These are phyloP conservation scores for Condylostoma magnum DNA, from an alignment of 169 alveolate genomes.

Conservation along the genomic window DNA sequence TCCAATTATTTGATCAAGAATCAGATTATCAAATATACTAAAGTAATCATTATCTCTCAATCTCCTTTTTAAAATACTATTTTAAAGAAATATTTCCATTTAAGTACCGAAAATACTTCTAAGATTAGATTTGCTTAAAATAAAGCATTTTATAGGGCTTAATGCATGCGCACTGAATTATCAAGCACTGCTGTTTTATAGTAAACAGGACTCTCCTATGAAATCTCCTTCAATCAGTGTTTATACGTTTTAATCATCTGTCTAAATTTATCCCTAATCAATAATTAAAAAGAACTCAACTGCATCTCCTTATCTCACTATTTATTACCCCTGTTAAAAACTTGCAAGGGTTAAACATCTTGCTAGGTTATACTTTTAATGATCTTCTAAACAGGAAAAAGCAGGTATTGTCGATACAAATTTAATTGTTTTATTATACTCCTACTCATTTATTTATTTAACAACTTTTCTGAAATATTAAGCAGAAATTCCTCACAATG, in stretches of 20 bases:
- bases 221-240: conserved; percentile 48
- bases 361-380: conserved; percentile 30
- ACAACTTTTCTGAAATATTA: conserved; percentile 32
- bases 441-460: conserved; percentile 21
- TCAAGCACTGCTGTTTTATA: too few relatives aligned
- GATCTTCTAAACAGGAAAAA: not conserved
- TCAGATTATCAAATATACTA: too few relatives aligned
- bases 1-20: too few relatives aligned
- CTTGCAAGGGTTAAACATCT: conserved; percentile 34
- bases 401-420: conserved; percentile 19
- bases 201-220: too few relatives aligned
- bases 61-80: too few relatives aligned
- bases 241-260: too few relatives aligned
- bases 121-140: too few relatives aligned
- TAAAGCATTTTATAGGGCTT: too few relatives aligned
- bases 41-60: too few relatives aligned
- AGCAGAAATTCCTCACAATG: conserved; percentile 32
- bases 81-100: too few relatives aligned
- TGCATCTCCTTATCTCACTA: conserved; percentile 57
- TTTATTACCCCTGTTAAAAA: conserved; percentile 33
- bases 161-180: too few relatives aligned
- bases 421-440: conserved; percentile 2
- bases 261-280: conserved; percentile 51
- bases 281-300: conserved; percentile 45
- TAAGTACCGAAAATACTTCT: too few relatives aligned